Evolutionary conservation across 257 asterid genomes (phyloP), one percentile per base, ranked within the genome.

Genomic region (Lithospermum erythrorhizon): DNA sequence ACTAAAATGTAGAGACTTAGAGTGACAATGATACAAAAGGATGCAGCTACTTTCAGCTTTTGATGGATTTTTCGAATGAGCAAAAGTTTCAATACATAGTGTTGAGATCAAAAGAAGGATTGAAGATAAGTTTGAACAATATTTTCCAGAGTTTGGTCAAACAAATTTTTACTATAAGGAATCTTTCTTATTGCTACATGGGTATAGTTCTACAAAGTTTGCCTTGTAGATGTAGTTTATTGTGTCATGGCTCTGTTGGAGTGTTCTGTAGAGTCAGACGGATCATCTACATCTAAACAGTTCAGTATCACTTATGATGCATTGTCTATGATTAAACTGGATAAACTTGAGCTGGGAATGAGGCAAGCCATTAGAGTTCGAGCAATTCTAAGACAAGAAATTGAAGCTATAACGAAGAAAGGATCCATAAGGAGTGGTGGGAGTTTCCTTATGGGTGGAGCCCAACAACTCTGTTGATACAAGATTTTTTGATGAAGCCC

Each of bases 361-460:
- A 58, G 81, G 19, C 89, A 86, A 61, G 97, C 99, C 29, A 93
- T 93, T 67, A 86, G 78, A 75, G 90, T 93, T 23, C 68, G 96
- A 68, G 94, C 99, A 11, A 94, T 93, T 70, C 87, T 93, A 53
- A 80, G 99, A 75, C 96, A 83, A 77, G 97, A 97, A n/a, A 89
- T 97, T 75, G 78, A 86, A 9, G 96, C 95, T 48, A 87, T 93
- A 66, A 86, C 95, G 19, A 93, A 84, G 80, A 93, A 80, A 67
- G 99, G 99, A 6, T 87, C 95, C 6, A 93, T 93, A 59, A 80
- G 99, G 71, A 87, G 97, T 66, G 99, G 97, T 57, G 85, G 97
- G 47, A 93, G 84, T 74, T 93, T 89, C 71, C 72, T n/a, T 97
- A 57, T 89, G 99, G 99, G 96, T 93, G 67, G 86, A 89, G 65